Percentiles rank a stretch among this genome's conserved stretches.
Conservation (phyloP, 106 monocot species). For the Gastrodia elata region DNA sequence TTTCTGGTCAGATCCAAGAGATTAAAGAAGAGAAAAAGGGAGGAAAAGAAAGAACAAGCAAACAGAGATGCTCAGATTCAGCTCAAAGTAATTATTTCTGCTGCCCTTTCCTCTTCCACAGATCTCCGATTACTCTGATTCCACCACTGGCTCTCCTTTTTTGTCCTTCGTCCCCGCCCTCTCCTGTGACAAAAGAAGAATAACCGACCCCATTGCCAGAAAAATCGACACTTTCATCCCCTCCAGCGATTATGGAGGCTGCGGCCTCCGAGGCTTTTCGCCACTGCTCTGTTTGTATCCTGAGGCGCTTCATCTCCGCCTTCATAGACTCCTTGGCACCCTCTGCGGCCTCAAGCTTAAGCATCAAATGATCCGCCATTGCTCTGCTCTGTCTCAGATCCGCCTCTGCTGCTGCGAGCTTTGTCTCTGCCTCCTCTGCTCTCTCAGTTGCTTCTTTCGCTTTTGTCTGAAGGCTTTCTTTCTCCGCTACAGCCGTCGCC, state of each 20-base stretch:
- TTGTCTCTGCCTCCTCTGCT: conserved; percentile 29
- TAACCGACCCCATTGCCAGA: not conserved
- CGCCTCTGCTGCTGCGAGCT: conserved; percentile 21
- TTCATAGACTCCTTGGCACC: conserved; percentile 24
- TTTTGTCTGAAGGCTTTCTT: conserved; percentile 25
- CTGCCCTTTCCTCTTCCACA: not conserved
- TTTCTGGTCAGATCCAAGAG: not conserved
- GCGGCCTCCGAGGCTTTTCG: conserved; percentile 56
- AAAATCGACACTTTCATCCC: not conserved
- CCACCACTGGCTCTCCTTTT: not conserved
- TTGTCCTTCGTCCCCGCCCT: not conserved
- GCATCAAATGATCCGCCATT: conserved; percentile 12
- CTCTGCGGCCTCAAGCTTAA: conserved; percentile 25
- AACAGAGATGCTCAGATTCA: not conserved
- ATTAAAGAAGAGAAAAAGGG: not conserved
- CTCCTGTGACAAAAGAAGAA: not conserved
- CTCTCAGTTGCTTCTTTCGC: conserved; percentile 18
- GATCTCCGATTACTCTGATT: not conserved
- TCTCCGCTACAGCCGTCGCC: conserved; percentile 19
- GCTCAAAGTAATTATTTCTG: not conserved
- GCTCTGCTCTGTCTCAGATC: conserved; percentile 27
- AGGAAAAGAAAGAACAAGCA: not conserved
- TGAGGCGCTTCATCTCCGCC: conserved; percentile 38
- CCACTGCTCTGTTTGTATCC: conserved; percentile 52
- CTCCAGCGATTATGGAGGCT: conserved; percentile 18